These are phyloP conservation scores for Leccinum fallax DNA, from an alignment of 1,284 basidiomycete genomes.

Conservation along the genomic window DNA sequence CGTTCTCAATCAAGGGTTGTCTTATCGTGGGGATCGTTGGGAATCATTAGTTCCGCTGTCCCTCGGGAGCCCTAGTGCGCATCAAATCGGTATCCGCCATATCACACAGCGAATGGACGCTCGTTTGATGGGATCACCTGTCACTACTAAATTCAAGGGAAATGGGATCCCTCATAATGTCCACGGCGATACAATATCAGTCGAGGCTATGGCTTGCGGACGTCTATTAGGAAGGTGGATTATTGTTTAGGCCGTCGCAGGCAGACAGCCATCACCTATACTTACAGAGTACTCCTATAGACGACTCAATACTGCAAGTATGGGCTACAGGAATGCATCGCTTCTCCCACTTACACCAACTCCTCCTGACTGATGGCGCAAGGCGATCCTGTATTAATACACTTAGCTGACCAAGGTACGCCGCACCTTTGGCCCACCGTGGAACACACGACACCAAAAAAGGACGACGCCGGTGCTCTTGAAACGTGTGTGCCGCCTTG, in stretches of 20 bases:
- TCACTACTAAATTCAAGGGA: constrained; percentile 4
- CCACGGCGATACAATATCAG: constrained; percentile 11
- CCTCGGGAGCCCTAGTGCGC: not conserved
- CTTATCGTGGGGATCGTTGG: constrained; percentile 16
- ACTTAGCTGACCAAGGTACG: not conserved
- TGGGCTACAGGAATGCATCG: not conserved
- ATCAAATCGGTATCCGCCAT: constrained; percentile 6
- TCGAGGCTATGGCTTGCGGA: constrained; percentile 25
- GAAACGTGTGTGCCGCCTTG: constrained; percentile 10
- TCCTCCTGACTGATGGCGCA: not conserved
- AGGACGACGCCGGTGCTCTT: constrained; percentile 1
- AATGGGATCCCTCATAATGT: not conserved
- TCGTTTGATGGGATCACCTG: constrained; percentile 1
- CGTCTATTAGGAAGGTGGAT: not conserved
- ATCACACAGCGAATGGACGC: constrained; percentile 5
- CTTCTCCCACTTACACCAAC: not conserved
- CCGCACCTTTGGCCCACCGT: constrained; percentile 2
- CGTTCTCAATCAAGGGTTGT: constrained; percentile 12
- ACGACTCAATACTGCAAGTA: not conserved
- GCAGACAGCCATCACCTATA: not conserved
- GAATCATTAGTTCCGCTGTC: not conserved
- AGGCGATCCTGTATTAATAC: not conserved
- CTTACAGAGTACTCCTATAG: not conserved
- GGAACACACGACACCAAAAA: constrained; percentile 9
- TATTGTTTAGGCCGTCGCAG: not conserved